These are phyloP conservation scores for Basipetospora sp. DNA, from an alignment of 2,329 filamentous ascomycete species.

Conservation along the genomic window DNA sequence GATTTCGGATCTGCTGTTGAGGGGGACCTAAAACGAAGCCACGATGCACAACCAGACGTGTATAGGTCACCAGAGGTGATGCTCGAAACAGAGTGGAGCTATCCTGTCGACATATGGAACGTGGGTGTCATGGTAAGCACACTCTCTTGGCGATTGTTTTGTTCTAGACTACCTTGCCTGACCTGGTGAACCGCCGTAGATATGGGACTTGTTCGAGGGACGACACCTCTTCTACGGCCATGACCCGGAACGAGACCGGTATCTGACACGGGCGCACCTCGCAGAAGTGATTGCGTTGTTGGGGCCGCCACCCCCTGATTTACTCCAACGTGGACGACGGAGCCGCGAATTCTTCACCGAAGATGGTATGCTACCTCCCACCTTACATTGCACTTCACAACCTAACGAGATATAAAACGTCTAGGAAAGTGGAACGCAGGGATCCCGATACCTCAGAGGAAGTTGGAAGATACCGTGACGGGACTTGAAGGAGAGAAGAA, in stretches of 20 bases:
- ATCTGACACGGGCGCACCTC: conserved; percentile 14
- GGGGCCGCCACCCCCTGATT: conserved; percentile 14
- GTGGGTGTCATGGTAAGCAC: conserved; percentile 14
- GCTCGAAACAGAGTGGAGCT: conserved; percentile 17
- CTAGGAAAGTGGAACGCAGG: conserved; percentile 9
- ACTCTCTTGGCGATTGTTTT: background rate
- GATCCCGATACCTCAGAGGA: conserved; percentile 8
- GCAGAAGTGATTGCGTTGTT: conserved; percentile 17
- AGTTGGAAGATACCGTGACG: conserved; percentile 6
- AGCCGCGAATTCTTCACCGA: conserved; percentile 12
- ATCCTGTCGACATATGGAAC: conserved; percentile 15
- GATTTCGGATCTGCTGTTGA: conserved; percentile 16
- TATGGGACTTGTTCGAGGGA: conserved; percentile 17
- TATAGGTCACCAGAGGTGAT: conserved; percentile 18
- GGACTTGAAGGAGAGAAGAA: conserved; percentile 11
- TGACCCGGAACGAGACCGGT: conserved; percentile 8
- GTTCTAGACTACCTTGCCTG: background rate
- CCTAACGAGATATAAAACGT: background rate
- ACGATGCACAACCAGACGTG: conserved; percentile 17
- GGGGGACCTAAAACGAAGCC: conserved; percentile 12
- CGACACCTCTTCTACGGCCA: conserved; percentile 13
- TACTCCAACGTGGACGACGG: conserved; percentile 11
- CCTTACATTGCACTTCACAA: background rate
- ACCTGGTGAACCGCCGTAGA: conserved; percentile 3
- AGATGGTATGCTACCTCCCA: conserved; percentile 8